Evolutionary conservation across 1,284 basidiomycete species (phyloP).

Genomic region (Malassezia brasiliensis): DNA sequence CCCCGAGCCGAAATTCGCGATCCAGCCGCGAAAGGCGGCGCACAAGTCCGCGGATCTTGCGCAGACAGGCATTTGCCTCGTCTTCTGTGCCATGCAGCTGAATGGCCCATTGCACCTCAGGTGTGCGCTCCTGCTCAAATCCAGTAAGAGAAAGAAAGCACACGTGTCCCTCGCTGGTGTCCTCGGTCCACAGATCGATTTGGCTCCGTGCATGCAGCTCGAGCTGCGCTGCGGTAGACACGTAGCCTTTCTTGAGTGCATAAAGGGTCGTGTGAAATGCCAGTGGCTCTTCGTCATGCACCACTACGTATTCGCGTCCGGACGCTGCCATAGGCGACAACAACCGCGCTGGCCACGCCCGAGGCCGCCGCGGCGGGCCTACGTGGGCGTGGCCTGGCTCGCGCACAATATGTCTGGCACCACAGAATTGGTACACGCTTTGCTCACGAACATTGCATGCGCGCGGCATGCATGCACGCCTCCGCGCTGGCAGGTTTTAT

Average conservation of each 20-base stretch:
- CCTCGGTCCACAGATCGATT: neutral
- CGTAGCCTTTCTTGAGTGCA: neutral
- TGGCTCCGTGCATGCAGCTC: neutral
- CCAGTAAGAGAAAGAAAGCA: slow-evolving; percentile 3
- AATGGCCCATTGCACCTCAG: slow-evolving; percentile 7
- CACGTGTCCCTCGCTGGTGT: neutral
- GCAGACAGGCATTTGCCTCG: neutral
- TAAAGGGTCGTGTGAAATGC: slow-evolving; percentile 1
- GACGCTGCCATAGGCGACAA: neutral
- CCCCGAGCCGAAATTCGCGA: neutral
- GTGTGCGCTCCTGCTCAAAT: neutral
- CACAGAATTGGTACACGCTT: neutral
- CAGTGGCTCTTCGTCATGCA: neutral
- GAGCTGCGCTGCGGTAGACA: neutral
- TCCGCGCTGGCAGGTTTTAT: neutral
- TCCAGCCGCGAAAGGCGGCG: slow-evolving; percentile 5
- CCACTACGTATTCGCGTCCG: slow-evolving; percentile 7
- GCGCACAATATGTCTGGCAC: neutral
- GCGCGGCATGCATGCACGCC: neutral
- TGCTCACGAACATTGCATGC: neutral
- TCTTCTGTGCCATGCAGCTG: neutral
- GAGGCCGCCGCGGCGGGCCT: neutral
- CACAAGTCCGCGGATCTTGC: neutral
- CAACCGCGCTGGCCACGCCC: neutral
- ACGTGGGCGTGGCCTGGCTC: neutral